phyloP scores from a whole-genome alignment of 805 yeast genomes.

The Schizosaccharomyces pombe region ASM294v3 CU329670.1:1170001-1170500 shows the following conservation, averaged over 20 bases:
- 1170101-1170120: no score
- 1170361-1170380: conserved; percentile 47
- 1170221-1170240: conserved; percentile 52
- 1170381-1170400: conserved; percentile 49
- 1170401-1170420: conserved; percentile 49
- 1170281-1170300: background rate
- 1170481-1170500: conserved; percentile 5
- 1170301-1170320: conserved; percentile 41
- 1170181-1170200: conserved; percentile 14
- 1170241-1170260: conserved; percentile 73
- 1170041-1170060: conserved; percentile 9
- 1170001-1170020: background rate
- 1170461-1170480: conserved; percentile 10
- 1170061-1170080: no score
- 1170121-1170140: no score
- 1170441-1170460: conserved; percentile 39
- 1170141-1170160: conserved; percentile 9
- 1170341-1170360: conserved; percentile 62
- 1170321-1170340: conserved; percentile 73
- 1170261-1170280: background rate
- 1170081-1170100: no score
- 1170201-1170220: conserved; percentile 29
- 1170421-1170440: conserved; percentile 63
- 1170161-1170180: background rate
- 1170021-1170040: conserved; percentile 4